Percentiles rank a stretch among this genome's conserved stretches.
These are phyloP conservation scores for Ganoderma resinaceum DNA, from an alignment of 1,284 basidiomycete species.

Conservation along the genomic window DNA sequence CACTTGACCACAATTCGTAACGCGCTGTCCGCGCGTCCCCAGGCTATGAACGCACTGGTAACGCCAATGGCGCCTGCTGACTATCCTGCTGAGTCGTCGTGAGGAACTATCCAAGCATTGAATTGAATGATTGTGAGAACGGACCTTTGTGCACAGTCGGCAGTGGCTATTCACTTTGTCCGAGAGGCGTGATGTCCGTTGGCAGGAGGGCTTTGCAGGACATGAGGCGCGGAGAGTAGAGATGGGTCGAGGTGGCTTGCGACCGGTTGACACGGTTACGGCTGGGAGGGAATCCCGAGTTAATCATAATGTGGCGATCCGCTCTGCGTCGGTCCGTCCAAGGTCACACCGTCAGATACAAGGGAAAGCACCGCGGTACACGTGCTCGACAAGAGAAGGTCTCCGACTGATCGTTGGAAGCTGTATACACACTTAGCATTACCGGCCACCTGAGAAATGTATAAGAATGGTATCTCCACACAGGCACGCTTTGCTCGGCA, in stretches of 20 bases:
- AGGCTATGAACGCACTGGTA: not conserved
- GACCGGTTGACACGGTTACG: not conserved
- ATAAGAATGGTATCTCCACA: not conserved
- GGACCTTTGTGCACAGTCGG: not conserved
- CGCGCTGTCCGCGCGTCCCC: not conserved
- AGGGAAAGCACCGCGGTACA: not conserved
- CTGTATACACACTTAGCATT: not conserved
- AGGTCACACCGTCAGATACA: no score
- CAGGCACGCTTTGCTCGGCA: not conserved
- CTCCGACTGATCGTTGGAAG: not conserved
- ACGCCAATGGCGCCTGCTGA: not conserved
- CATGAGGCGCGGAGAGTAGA: not conserved
- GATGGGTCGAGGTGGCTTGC: not conserved
- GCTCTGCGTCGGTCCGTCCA: no score
- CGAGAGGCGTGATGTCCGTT: not conserved
- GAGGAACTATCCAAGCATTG: not conserved
- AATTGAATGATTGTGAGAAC: not conserved
- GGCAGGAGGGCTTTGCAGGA: not conserved
- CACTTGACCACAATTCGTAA: not conserved
- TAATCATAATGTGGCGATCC: not conserved
- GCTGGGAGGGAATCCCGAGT: not conserved
- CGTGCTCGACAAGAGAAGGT: not conserved
- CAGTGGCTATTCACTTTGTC: not conserved
- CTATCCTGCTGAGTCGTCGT: conserved; percentile 1
- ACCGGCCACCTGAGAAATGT: not conserved